Percentiles rank a stretch among this genome's conserved stretches.
These are phyloP conservation scores for Arthrobotrys pseudoclavata DNA, from an alignment of 2,329 filamentous ascomycete genomes.

Conservation along the genomic window DNA sequence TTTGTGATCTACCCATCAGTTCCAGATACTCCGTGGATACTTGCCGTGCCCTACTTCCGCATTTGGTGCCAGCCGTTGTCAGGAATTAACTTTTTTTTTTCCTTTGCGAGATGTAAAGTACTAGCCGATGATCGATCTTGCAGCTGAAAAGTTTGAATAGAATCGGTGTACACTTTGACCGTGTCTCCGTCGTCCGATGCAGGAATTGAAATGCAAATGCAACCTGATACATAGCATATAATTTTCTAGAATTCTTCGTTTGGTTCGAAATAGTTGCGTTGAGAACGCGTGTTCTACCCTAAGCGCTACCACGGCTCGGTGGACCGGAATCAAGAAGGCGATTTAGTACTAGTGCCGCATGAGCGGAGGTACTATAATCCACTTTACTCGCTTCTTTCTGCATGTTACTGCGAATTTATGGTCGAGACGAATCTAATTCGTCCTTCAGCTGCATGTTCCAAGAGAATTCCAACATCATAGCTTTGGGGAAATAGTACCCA, in stretches of 20 bases:
- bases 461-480: slow-evolving; percentile 22
- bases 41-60: slow-evolving; percentile 48
- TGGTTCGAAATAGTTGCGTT: slow-evolving; percentile 38
- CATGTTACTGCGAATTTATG: slow-evolving; percentile 1
- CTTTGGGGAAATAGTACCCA: slow-evolving; percentile 18
- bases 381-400: slow-evolving; percentile 24
- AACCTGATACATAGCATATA: slow-evolving; percentile 22
- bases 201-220: slow-evolving; percentile 35
- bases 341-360: slow-evolving; percentile 47
- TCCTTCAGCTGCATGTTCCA: slow-evolving; percentile 2
- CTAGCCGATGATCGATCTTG: neutral
- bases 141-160: slow-evolving; percentile 9
- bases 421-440: slow-evolving; percentile 25
- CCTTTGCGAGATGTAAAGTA: slow-evolving; percentile 10
- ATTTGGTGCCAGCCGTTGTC: slow-evolving; percentile 36
- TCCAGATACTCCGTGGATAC: slow-evolving; percentile 14
- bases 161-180: slow-evolving; percentile 18
- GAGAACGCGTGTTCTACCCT: slow-evolving; percentile 24
- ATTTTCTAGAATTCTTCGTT: slow-evolving; percentile 9
- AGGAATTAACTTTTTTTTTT: slow-evolving; percentile 9
- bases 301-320: slow-evolving; percentile 52
- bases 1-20: slow-evolving; percentile 26
- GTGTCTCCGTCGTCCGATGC: slow-evolving; percentile 21
- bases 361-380: slow-evolving; percentile 51
- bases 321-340: slow-evolving; percentile 42